Conservation (phyloP, 2,329 filamentous ascomycete species). For the Colletotrichum lupini region DNA sequence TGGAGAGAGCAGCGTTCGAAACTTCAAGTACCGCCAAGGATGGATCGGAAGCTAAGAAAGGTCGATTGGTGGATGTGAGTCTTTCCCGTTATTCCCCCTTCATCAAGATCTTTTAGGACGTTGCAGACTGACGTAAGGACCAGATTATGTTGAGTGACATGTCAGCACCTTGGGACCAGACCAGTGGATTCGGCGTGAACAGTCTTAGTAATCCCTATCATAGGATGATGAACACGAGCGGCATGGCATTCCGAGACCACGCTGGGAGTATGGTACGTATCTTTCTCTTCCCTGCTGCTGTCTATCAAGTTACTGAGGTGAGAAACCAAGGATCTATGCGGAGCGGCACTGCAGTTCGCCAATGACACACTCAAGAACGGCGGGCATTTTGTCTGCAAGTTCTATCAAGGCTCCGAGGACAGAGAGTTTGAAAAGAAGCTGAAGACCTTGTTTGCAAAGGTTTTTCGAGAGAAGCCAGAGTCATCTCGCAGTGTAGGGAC, state of each 20-base stretch:
- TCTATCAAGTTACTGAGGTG: neutral
- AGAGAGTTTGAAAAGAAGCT: slow-evolving; percentile 80
- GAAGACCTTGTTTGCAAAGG: slow-evolving; percentile 80
- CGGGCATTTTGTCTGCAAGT: slow-evolving; percentile 97
- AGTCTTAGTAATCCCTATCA: slow-evolving; percentile 94
- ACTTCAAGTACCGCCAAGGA: slow-evolving; percentile 45
- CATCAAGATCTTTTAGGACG: neutral
- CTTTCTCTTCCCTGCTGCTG: neutral
- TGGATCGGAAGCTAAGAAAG: slow-evolving; percentile 41
- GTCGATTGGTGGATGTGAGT: slow-evolving; percentile 75
- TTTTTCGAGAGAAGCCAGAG: slow-evolving; percentile 90
- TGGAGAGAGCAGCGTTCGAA: slow-evolving; percentile 59
- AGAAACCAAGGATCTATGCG: slow-evolving; percentile 80
- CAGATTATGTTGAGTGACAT: slow-evolving; percentile 96
- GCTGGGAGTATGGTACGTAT: slow-evolving; percentile 88
- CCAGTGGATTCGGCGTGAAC: slow-evolving; percentile 81
- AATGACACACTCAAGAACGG: slow-evolving; percentile 84
- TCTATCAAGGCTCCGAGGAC: slow-evolving; percentile 92
- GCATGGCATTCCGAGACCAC: slow-evolving; percentile 87
- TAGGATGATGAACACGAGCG: slow-evolving; percentile 99
- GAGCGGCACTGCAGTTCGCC: slow-evolving; percentile 85
- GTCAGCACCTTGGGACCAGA: slow-evolving; percentile 95
- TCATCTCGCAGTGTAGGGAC: slow-evolving; percentile 83
- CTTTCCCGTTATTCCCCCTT: neutral
- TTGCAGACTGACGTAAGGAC: slow-evolving; percentile 30